Evolutionary conservation across 2,329 filamentous ascomycete species (phyloP), one percentile per base, ranked within the genome.

Genomic region (Fusarium dimerum): DNA sequence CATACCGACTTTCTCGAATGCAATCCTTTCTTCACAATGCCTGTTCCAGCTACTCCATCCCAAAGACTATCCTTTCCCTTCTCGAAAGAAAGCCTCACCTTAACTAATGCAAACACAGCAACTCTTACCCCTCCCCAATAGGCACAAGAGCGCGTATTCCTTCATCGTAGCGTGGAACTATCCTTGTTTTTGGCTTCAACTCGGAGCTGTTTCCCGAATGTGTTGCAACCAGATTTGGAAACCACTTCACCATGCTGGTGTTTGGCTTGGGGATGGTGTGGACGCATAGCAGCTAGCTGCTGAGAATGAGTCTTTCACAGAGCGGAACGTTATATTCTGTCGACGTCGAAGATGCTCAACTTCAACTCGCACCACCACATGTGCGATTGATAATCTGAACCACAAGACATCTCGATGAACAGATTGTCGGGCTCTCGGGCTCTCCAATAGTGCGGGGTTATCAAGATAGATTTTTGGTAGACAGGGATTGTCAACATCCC

Each of bases 221-320:
- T 39, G 12, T n/a, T 44, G 17, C 39, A 18, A 42, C 52, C 55
- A 16, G 26, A 52, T 48, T 48, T 38, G 54, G 57, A 58, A 60
- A 46, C 34, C 30, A 50, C 51, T 47, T 47, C 48, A 47, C 20
- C 43, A 30, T 44, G 41, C 7, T 26, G 20, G 15, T 36, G 10
- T 15, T 36, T 36, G 9, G 10, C 9, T 17, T 36, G 29, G 17
- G 30, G 43, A 51, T 39, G 39, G 43, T 46, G 43, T 43, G 43
- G 9, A 42, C 29, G 42, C 15, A 16, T 40, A 29, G 42, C 16
- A 20, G n/a, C 17, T 29, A 12, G 13, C 32, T 12, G 13, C 32
- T 11, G 11, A 15, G 32, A 36, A 36, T 10, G 5, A 36, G 10
- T 36, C 13, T 15, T 12, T 26, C 20, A 26, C 4, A 26, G 4